These are phyloP conservation scores for Suillus subalutaceus DNA, from an alignment of 768 basidiomycete species.

Conservation along the genomic window DNA sequence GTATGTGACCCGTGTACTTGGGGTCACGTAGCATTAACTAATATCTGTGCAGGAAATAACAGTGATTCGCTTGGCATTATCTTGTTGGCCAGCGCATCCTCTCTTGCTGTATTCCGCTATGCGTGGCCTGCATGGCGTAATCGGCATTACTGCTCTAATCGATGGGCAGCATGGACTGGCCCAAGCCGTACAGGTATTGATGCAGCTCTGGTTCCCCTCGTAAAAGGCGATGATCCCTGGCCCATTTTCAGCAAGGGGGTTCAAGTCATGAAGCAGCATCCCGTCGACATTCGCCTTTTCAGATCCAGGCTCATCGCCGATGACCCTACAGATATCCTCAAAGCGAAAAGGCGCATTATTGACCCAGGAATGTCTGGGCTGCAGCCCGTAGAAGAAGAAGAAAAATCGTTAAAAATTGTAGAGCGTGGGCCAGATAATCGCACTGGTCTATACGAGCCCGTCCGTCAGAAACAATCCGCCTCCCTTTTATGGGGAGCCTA, in stretches of 20 bases:
- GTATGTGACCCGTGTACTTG: background rate
- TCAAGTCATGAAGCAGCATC: constrained; percentile 1
- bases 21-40: background rate
- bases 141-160: constrained; percentile 7
- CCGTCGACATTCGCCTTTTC: constrained; percentile 2
- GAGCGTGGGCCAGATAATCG: background rate
- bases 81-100: background rate
- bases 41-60: background rate
- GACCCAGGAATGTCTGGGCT: no score
- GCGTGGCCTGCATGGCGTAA: constrained; percentile 8
- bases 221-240: constrained; percentile 2
- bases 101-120: constrained; percentile 5
- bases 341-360: background rate
- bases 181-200: background rate
- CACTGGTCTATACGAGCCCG: background rate
- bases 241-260: background rate
- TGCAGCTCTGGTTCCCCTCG: background rate
- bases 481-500: background rate
- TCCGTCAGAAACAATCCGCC: background rate
- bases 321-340: constrained; percentile 5
- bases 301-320: background rate
- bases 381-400: background rate
- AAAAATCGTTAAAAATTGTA: background rate
- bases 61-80: constrained; percentile 1
- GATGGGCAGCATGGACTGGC: constrained; percentile 2